Conservation (phyloP, 805 yeast species). For the Metschnikowia baotianmanensis region DNA sequence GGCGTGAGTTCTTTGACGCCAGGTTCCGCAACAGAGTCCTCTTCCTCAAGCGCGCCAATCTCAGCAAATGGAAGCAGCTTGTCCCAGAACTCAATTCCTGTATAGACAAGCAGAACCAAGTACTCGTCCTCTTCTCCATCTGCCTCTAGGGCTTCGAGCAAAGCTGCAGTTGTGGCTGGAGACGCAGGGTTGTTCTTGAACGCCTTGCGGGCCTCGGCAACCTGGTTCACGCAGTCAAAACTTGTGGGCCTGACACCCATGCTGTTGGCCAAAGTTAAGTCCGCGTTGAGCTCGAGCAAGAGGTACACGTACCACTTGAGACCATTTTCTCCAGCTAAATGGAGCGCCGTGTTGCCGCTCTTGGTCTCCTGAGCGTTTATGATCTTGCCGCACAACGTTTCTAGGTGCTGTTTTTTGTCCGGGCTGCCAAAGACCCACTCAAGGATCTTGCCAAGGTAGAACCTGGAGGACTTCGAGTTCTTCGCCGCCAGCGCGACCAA, state of each 20-base stretch:
- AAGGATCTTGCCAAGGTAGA: constrained; percentile 34
- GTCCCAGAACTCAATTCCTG: constrained; percentile 33
- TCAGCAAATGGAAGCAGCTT: constrained; percentile 21
- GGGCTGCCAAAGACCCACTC: constrained; percentile 30
- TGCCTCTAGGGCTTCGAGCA: constrained; percentile 13
- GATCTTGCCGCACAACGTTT: constrained; percentile 19
- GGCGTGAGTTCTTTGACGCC: constrained; percentile 7
- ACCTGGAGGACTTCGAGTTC: constrained; percentile 34
- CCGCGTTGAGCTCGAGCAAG: constrained; percentile 35
- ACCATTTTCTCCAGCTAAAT: constrained; percentile 40
- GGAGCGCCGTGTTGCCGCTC: constrained; percentile 39
- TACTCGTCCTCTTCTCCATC: constrained; percentile 23
- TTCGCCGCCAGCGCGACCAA: constrained; percentile 51
- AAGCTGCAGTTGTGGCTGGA: constrained; percentile 7
- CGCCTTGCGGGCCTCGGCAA: constrained; percentile 16
- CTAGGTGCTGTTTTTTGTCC: constrained; percentile 18
- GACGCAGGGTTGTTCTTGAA: constrained; percentile 15
- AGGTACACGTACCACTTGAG: constrained; percentile 37
- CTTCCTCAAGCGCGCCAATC: constrained; percentile 12
- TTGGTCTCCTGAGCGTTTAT: constrained; percentile 36
- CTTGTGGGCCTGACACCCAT: constrained; percentile 86
- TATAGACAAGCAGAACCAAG: constrained; percentile 33
- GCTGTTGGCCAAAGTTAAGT: constrained; percentile 71
- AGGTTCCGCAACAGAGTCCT: not conserved
- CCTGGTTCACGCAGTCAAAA: constrained; percentile 65